Evolutionary conservation across 768 basidiomycete species (phyloP).

Genomic region (Phanerochaete carnosa): DNA sequence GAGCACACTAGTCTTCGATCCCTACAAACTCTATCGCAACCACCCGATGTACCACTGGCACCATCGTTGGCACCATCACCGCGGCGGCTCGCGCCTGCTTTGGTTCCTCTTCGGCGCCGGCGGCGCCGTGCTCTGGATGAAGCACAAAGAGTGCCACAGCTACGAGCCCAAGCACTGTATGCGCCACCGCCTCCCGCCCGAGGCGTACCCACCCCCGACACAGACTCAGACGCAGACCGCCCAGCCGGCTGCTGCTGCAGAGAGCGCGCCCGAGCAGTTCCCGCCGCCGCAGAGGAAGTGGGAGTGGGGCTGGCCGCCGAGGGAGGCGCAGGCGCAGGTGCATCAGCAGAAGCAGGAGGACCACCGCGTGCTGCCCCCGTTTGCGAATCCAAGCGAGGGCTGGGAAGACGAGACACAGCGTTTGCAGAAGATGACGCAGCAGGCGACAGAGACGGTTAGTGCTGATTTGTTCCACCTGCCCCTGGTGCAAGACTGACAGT

Average conservation of each 20-base stretch:
- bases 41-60: not conserved
- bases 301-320: not conserved
- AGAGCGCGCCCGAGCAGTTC: not conserved
- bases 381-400: not conserved
- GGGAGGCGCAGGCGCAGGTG: not conserved
- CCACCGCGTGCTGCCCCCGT: not conserved
- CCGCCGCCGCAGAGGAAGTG: not conserved
- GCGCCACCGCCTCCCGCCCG: constrained; percentile 24
- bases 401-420: constrained; percentile 17
- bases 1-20: not conserved
- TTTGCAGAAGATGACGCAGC: constrained; percentile 20
- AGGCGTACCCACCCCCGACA: constrained; percentile 17
- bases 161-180: constrained; percentile 29
- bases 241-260: not conserved
- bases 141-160: constrained; percentile 39
- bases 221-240: not conserved
- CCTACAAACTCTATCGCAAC: not conserved
- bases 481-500: not conserved
- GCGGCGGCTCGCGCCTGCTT: constrained; percentile 53
- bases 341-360: constrained; percentile 10
- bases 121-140: constrained; percentile 30
- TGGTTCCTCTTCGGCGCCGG: constrained; percentile 69
- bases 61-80: constrained; percentile 13
- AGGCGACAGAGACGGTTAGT: constrained; percentile 26
- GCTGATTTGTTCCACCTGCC: not conserved